Percentiles rank a stretch among this genome's conserved stretches.
phyloP scores from a whole-genome alignment of 768 basidiomycete species.

The Termitomyces sp. region DNA sequence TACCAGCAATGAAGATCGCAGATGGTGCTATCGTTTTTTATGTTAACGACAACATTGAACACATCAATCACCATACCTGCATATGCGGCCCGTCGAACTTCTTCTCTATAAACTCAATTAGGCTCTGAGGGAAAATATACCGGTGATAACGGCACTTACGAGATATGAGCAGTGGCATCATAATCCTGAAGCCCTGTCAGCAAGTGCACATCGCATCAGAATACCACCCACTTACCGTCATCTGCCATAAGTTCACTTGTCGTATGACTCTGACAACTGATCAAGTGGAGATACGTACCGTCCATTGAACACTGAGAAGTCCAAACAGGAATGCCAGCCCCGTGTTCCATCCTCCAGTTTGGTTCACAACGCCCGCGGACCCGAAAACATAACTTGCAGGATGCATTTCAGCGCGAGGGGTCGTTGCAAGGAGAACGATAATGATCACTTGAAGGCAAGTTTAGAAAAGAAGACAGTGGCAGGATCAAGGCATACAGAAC shows the following conservation, averaged over 20 bases:
- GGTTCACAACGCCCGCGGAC: slow-evolving; percentile 67
- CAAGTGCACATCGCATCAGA: neutral
- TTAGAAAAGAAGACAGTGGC: neutral
- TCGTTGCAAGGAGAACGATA: slow-evolving; percentile 76
- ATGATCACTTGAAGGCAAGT: slow-evolving; percentile 60
- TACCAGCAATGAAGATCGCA: slow-evolving; percentile 25
- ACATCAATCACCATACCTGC: slow-evolving; percentile 45
- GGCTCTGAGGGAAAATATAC: neutral
- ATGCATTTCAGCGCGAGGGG: slow-evolving; percentile 76
- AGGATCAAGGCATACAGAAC: slow-evolving; percentile 38
- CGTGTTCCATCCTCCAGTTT: slow-evolving; percentile 74
- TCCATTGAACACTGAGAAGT: slow-evolving; percentile 85
- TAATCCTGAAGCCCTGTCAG: slow-evolving; percentile 49
- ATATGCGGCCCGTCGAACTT: slow-evolving; percentile 76
- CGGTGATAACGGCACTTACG: slow-evolving; percentile 41
- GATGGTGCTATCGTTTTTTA: slow-evolving; percentile 18
- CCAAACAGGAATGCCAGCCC: slow-evolving; percentile 86
- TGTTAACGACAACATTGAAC: neutral
- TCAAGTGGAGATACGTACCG: slow-evolving; percentile 39
- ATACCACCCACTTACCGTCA: slow-evolving; percentile 43
- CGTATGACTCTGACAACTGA: neutral
- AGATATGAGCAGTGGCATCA: slow-evolving; percentile 79
- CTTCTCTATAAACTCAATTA: slow-evolving; percentile 46
- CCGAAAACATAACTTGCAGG: slow-evolving; percentile 79
- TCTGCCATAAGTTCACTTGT: slow-evolving; percentile 30